Base-by-base conservation (phyloP, 1,284 basidiomycete genomes). In the Ustilago lituana region DNA sequence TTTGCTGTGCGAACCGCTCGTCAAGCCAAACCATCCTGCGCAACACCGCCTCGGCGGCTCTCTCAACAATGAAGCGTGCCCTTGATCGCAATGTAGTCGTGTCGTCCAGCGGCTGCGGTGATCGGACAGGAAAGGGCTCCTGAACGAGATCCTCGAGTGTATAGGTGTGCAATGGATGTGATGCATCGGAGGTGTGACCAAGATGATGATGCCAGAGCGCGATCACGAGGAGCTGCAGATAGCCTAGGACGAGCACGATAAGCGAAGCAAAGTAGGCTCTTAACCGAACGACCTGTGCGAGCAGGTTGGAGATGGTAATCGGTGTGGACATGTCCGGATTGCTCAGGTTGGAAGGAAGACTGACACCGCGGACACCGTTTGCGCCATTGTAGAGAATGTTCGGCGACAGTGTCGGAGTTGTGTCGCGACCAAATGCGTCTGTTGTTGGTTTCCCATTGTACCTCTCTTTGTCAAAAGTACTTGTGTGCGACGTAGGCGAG, bases 381-480 rank as follows among this genome's bases (percentile, higher is more conserved):
- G 61, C 37, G 15, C 76, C 76, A 31, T 77, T 71, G 71, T 78
- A 78, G 12, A 78, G 51, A 12, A 78, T 43, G 32, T 4, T 43
- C 2, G 73, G 74, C 5, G 54, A 46, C 6, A 52, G 59, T 2
- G 59, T 41, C 31, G 38, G 17, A 7, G 36, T 37, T 31, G 5
- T n/a, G n/a, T n/a, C n/a, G n/a, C n/a, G n/a, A n/a, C n/a, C n/a
- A n/a, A n/a, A n/a, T n/a, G n/a, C n/a, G n/a, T n/a, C n/a, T n/a
- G n/a, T n/a, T n/a, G n/a, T n/a, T n/a, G n/a, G n/a, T n/a, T n/a
- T n/a, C n/a, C n/a, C n/a, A n/a, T n/a, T n/a, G n/a, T n/a, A n/a
- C n/a, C n/a, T n/a, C n/a, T n/a, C n/a, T n/a, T n/a, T n/a, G n/a
- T n/a, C n/a, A n/a, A n/a, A n/a, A n/a, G n/a, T n/a, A n/a, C n/a